Percentiles rank a stretch among this genome's conserved stretches.
Conservation (phyloP, 176 grass and related monocot genomes). For the Aechmea fasciata region DNA sequence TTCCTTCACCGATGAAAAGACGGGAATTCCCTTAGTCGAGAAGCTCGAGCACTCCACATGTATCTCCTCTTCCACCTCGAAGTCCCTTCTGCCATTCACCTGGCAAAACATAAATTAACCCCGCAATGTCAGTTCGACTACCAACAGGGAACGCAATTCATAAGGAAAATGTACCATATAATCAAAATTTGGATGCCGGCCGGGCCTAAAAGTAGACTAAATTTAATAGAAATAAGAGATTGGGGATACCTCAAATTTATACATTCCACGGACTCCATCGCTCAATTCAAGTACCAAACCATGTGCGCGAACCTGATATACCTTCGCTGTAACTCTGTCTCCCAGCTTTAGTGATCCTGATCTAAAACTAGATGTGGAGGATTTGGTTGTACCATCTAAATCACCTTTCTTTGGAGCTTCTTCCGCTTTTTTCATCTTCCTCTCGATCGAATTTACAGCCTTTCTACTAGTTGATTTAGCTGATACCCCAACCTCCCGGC, state of each 20-base stretch:
- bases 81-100: constrained; percentile 41
- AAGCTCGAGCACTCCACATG: constrained; percentile 52
- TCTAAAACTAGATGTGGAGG: constrained; percentile 7
- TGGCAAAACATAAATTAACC: constrained; percentile 18
- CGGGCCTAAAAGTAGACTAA: not conserved
- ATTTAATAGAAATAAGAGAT: not conserved
- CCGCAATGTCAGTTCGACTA: not conserved
- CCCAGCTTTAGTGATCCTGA: constrained; percentile 59
- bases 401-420: constrained; percentile 17
- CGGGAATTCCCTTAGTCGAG: constrained; percentile 67
- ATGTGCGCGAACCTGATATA: constrained; percentile 69
- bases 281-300: constrained; percentile 82
- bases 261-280: constrained; percentile 76
- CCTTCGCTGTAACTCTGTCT: constrained; percentile 66
- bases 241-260: constrained; percentile 79
- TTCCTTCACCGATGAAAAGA: constrained; percentile 39
- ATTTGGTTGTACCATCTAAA: constrained; percentile 19
- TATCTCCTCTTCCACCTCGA: constrained; percentile 59
- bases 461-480: constrained; percentile 24
- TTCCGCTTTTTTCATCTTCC: constrained; percentile 38
- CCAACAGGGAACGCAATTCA: not conserved
- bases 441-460: constrained; percentile 16
- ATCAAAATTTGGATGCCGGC: too few relatives aligned
- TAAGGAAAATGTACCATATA: not conserved
- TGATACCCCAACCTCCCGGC: constrained; percentile 9